Conservation (phyloP, 1,139 yeast species). For the Eremothecium cymbalariae region DNA sequence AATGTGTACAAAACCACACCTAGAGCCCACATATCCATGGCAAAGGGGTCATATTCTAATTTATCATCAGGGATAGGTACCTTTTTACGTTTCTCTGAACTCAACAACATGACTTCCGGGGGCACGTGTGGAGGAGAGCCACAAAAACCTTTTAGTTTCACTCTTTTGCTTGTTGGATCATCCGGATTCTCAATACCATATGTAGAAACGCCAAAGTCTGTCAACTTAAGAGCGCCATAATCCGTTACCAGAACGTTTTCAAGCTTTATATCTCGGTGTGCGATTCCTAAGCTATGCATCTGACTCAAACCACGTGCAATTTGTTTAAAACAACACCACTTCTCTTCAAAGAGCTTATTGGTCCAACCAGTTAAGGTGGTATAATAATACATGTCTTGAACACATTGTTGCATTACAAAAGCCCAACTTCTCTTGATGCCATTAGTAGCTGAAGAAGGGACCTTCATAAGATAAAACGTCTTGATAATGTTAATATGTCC, state of each 20-base stretch:
- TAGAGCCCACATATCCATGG: constrained; percentile 66
- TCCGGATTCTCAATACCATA: constrained; percentile 52
- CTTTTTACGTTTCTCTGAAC: constrained; percentile 26
- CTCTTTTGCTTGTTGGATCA: constrained; percentile 43
- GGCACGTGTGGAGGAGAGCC: constrained; percentile 80
- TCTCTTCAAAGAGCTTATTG: constrained; percentile 43
- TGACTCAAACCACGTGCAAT: constrained; percentile 51
- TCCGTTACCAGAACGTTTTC: constrained; percentile 65
- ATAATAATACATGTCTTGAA: constrained; percentile 59
- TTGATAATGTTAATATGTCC: constrained; percentile 51
- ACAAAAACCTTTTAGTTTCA: constrained; percentile 40
- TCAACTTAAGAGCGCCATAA: constrained; percentile 55
- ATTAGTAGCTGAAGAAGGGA: constrained; percentile 47
- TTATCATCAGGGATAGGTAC: constrained; percentile 21
- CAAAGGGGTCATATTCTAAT: constrained; percentile 54
- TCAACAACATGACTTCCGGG: constrained; percentile 61
- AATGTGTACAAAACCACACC: constrained; percentile 59
- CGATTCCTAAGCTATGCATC: constrained; percentile 69
- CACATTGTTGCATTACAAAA: constrained; percentile 56
- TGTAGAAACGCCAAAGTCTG: constrained; percentile 71
- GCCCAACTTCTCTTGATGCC: constrained; percentile 64
- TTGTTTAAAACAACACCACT: constrained; percentile 43
- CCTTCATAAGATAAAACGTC: constrained; percentile 47
- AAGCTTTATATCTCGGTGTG: constrained; percentile 90
- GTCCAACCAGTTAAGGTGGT: constrained; percentile 45